Evolutionary conservation across 2,329 filamentous ascomycete genomes (phyloP).

Genomic region (Paraconiothyrium sp.): DNA sequence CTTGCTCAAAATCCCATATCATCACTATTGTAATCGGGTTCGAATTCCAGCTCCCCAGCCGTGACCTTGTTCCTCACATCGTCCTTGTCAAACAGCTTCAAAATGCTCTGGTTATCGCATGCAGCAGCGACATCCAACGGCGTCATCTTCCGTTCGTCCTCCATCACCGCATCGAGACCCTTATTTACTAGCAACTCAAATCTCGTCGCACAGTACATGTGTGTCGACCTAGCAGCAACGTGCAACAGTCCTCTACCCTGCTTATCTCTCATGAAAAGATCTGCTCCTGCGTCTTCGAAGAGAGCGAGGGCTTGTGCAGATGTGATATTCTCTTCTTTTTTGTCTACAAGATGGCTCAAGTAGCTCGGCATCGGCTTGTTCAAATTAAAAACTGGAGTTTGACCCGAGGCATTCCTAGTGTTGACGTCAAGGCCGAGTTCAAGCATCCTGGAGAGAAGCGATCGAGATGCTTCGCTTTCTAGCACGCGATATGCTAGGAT

Average conservation of each 20-base stretch:
- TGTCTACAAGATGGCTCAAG: too few species aligned
- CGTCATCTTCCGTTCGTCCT: constrained; percentile 24
- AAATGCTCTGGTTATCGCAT: constrained; percentile 19
- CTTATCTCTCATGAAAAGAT: constrained; percentile 15
- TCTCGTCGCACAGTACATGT: not conserved
- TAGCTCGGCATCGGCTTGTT: not conserved
- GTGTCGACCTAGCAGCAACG: constrained; percentile 13
- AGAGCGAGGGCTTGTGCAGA: not conserved
- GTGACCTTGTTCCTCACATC: not conserved
- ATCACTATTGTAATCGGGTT: not conserved
- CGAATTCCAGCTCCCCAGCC: not conserved
- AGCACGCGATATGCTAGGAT: constrained; percentile 15
- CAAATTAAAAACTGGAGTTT: constrained; percentile 29
- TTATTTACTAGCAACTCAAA: constrained; percentile 24
- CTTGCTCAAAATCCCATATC: not conserved
- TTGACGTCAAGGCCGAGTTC: constrained; percentile 24
- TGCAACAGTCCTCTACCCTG: constrained; percentile 17
- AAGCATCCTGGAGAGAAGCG: constrained; percentile 18
- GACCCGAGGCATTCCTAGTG: constrained; percentile 20
- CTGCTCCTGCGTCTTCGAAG: constrained; percentile 19
- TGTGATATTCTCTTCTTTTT: not conserved
- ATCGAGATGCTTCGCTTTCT: not conserved
- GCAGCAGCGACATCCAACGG: constrained; percentile 29
- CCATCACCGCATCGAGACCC: constrained; percentile 24
- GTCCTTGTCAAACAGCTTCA: constrained; percentile 24